These are phyloP conservation scores for Stemphylium lycopersici DNA, from an alignment of 2,329 filamentous ascomycete genomes.

Conservation along the genomic window DNA sequence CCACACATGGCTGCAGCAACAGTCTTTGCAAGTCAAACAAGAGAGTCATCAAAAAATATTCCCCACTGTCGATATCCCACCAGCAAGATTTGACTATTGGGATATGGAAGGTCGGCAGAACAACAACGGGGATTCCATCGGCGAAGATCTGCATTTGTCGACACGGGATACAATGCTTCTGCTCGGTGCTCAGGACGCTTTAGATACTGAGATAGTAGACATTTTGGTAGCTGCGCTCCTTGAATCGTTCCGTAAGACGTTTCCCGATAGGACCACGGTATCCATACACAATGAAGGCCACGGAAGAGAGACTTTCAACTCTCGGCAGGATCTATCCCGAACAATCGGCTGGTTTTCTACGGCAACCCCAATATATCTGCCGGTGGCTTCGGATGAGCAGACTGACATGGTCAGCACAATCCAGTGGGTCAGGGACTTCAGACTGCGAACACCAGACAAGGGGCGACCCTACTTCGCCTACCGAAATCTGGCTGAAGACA, in stretches of 20 bases:
- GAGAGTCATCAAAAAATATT: conserved; percentile 34
- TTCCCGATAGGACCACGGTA: conserved; percentile 49
- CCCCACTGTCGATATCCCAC: conserved; percentile 33
- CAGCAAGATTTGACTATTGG: conserved; percentile 46
- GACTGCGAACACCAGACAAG: conserved; percentile 39
- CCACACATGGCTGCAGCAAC: conserved; percentile 45
- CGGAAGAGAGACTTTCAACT: conserved; percentile 55
- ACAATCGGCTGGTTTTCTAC: conserved; percentile 61
- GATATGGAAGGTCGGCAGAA: conserved; percentile 44
- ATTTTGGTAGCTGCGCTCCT: conserved; percentile 45
- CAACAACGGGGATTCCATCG: conserved; percentile 41
- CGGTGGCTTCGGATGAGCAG: conserved; percentile 28
- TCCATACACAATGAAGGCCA: conserved; percentile 58
- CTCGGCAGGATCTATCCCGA: conserved; percentile 55
- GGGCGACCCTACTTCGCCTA: conserved; percentile 43
- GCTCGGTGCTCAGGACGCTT: conserved; percentile 40
- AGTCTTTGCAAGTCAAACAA: conserved; percentile 36
- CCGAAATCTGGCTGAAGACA: conserved; percentile 32
- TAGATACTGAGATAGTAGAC: conserved; percentile 47
- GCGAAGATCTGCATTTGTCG: conserved; percentile 39
- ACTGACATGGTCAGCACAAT: conserved; percentile 42
- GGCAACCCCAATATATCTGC: conserved; percentile 36
- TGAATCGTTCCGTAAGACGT: conserved; percentile 53
- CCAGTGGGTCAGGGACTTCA: conserved; percentile 42
- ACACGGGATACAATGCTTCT: conserved; percentile 42